Evolutionary conservation across 495 filamentous ascomycete species (phyloP), one percentile per base, ranked within the genome.

Genomic region (Penicillium diatomitis): DNA sequence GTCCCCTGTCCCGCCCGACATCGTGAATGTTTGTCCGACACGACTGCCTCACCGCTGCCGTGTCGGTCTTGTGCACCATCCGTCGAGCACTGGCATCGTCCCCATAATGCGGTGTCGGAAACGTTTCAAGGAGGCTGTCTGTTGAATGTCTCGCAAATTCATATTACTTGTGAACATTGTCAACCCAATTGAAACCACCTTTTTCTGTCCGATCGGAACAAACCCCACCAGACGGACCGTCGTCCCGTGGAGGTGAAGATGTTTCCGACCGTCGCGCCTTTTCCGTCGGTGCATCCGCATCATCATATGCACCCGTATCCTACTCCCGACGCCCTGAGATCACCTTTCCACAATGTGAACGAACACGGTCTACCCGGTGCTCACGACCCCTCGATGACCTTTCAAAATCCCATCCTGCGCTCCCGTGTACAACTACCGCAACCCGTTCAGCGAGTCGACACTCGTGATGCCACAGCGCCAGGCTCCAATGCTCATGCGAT

Each of bases 71-170:
- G 44, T 8, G 8, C 44, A 37, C 33, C 44, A 37, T 37, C 28
- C n/a, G 40, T 50, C 30, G 27, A 53, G 54, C 44, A 44, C 51
- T 60, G 56, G 53, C 35, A 47, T 58, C 51, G 57, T 52, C 57
- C 55, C 57, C 69, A 74, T 68, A 62, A 74, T 74, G 71, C 65
- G 68, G 71, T 72, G 68, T 70, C 68, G 70, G 62, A 74, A 73
- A 70, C 69, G 70, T 32, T 69, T 67, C 57, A 73, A 72, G 62
- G 61, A 69, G 57, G 60, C 70, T 70, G 68, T 64, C 67, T 64
- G 64, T 65, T 70, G 64, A 74, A 55, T 63, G 41, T 46, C 20
- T 47, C 54, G 58, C 52, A 40, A 55, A 52, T 61, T 46, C 55
- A 50, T 61, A 64, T 47, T 57, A 34, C n/a, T 39, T 30, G 35